These are phyloP conservation scores for Penium margaritaceum DNA, from an alignment of 139 green algal species.

Conservation along the genomic window DNA sequence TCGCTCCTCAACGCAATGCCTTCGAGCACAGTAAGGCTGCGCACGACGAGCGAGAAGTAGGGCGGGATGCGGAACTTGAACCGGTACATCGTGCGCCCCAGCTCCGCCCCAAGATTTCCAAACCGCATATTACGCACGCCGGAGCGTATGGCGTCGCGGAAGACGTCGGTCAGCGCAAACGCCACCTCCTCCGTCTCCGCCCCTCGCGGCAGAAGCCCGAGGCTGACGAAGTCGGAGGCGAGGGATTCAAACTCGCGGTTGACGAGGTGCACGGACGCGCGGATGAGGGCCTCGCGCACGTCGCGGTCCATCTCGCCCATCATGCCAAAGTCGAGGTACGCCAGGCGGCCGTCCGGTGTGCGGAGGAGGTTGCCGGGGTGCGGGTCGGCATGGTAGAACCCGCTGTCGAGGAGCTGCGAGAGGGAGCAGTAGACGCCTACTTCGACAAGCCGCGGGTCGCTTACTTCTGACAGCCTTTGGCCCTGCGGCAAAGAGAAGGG, in stretches of 20 bases:
- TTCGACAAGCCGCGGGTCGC: too few species aligned
- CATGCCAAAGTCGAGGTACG: constrained; percentile 44
- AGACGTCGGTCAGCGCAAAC: constrained; percentile 29
- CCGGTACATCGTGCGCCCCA: constrained; percentile 42
- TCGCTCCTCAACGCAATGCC: constrained; percentile 60
- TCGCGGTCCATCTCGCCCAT: constrained; percentile 34
- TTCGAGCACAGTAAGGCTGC: constrained; percentile 63
- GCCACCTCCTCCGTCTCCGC: constrained; percentile 14
- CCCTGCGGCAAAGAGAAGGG: too few species aligned
- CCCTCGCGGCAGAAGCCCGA: constrained; percentile 19
- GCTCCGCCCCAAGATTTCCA: constrained; percentile 30
- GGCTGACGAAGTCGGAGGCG: constrained; percentile 35
- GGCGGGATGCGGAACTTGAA: constrained; percentile 42
- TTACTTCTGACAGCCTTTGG: too few species aligned
- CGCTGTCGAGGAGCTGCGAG: constrained; percentile 45
- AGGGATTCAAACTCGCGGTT: constrained; percentile 37
- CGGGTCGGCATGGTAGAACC: constrained; percentile 49
- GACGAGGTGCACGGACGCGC: constrained; percentile 41
- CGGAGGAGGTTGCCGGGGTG: constrained; percentile 47
- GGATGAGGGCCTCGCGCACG: constrained; percentile 30
- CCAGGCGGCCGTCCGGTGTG: constrained; percentile 39
- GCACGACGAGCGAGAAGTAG: constrained; percentile 37
- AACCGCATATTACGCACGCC: constrained; percentile 45
- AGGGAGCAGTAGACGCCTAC: constrained; percentile 50
- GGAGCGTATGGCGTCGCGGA: constrained; percentile 17